phyloP scores from a whole-genome alignment of 805 yeast species.

The Barnettozyma botsteinii region DNA sequence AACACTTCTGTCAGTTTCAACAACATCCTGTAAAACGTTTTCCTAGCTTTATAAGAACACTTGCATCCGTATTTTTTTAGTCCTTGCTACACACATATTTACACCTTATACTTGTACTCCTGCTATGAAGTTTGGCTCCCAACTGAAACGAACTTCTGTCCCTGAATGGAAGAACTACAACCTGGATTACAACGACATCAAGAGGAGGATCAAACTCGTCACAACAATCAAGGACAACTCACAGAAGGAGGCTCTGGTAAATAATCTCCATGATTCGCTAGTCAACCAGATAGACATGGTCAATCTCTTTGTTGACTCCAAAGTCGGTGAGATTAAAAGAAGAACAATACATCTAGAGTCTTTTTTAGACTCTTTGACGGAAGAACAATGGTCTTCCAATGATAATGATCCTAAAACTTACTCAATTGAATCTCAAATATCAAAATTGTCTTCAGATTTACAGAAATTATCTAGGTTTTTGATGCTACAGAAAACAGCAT shows the following conservation, averaged over 20 bases:
- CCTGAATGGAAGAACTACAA: constrained; percentile 87
- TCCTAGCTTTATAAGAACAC: too few species aligned
- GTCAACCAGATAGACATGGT: constrained; percentile 53
- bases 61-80: too few species aligned
- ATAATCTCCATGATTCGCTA: constrained; percentile 38
- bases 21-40: too few species aligned
- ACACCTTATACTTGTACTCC: too few species aligned
- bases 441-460: constrained; percentile 41
- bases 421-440: constrained; percentile 6
- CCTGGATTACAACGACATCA: constrained; percentile 75
- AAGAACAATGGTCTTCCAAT: neutral
- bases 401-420: neutral
- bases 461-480: constrained; percentile 68
- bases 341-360: constrained; percentile 37
- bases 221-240: constrained; percentile 12
- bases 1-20: too few species aligned
- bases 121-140: constrained; percentile 84
- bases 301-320: constrained; percentile 58
- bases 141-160: constrained; percentile 65
- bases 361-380: constrained; percentile 20
- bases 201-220: constrained; percentile 56
- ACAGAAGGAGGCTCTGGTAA: constrained; percentile 8
- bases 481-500: constrained; percentile 65
- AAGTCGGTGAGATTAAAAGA: constrained; percentile 62
- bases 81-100: too few species aligned